Evolutionary conservation across 2,329 filamentous ascomycete genomes (phyloP), one percentile per base, ranked within the genome.

Genomic region (Colletotrichum orchidophilum): DNA sequence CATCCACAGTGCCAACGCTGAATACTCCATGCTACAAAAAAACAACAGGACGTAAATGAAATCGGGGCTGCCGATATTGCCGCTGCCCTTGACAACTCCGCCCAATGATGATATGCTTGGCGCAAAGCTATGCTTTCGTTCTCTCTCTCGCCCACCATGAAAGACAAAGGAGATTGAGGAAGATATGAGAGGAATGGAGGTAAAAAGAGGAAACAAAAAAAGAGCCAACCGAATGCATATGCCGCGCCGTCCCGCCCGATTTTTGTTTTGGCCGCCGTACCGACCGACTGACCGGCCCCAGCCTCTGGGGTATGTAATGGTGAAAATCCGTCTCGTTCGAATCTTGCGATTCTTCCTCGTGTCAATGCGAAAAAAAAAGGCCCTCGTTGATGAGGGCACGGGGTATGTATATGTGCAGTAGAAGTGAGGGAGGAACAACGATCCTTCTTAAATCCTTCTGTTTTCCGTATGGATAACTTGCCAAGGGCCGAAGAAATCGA

Each of bases 381-480:
- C 68, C 49, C 68, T 58, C 31, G 33, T 21, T 50, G 39, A 33
- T 18, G 66, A 68, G 64, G 24, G 42, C 27, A 42, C 26, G 57
- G 33, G 42, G 42, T 68, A 26, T 70, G 29, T 63, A 53, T 68
- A 71, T 71, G 68, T 71, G 68, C 64, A 63, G 21, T 49, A 62
- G 39, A 63, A 33, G 29, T 58, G 26, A 26, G 46, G 33, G 29
- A 52, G 13, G 49, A 21, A 21, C 15, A 39, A 42, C 6, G 8
- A 26, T 3, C 29, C 15, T 11, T 64, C 39, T 78, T 76, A 87
- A 33, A 87, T 82, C 63, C 82, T 79, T 74, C 80, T 77, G 76
- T 87, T 88, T 76, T 87, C 86, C 7, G 84, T 83, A 74, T 83
- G 83, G 63, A 87, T 82, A 52, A 84, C 79, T 76, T 87, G 85